A percentile compares a stretch with the other conserved stretches of the same genome.
These are phyloP conservation scores for Aethionema arabicum DNA, from an alignment of 345 rosid species.

Conservation along the genomic window DNA sequence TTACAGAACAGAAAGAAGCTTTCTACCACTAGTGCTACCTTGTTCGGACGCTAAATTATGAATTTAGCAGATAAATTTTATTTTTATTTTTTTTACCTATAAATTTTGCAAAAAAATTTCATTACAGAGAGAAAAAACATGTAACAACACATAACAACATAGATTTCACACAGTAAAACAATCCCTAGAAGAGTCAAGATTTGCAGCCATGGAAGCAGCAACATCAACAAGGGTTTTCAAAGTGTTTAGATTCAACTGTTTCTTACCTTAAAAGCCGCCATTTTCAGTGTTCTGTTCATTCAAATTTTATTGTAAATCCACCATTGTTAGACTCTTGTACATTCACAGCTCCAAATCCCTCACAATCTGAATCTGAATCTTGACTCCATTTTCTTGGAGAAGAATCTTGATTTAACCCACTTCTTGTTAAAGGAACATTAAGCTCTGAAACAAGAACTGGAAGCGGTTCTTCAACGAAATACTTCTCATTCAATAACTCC, in stretches of 20 bases:
- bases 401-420: slow-evolving; percentile 59
- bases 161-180: too few species aligned
- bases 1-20: too few species aligned
- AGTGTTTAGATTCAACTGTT: not conserved
- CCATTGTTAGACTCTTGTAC: slow-evolving; percentile 46
- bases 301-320: slow-evolving; percentile 68
- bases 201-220: too few species aligned
- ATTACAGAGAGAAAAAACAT: too few species aligned
- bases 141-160: too few species aligned
- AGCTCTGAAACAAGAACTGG: slow-evolving; percentile 69
- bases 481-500: slow-evolving; percentile 74
- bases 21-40: too few species aligned
- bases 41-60: too few species aligned
- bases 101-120: too few species aligned
- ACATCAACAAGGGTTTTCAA: too few species aligned
- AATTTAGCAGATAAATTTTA: too few species aligned
- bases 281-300: slow-evolving; percentile 35
- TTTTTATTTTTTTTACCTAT: too few species aligned
- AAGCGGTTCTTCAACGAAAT: slow-evolving; percentile 70
- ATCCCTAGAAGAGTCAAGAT: too few species aligned
- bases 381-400: slow-evolving; percentile 48
- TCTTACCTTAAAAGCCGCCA: slow-evolving; percentile 23
- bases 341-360: slow-evolving; percentile 56
- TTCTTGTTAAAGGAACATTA: slow-evolving; percentile 55
- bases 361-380: slow-evolving; percentile 67